These are phyloP conservation scores for Sphaceloma murrayae DNA, from an alignment of 2,329 filamentous ascomycete genomes.

Conservation along the genomic window DNA sequence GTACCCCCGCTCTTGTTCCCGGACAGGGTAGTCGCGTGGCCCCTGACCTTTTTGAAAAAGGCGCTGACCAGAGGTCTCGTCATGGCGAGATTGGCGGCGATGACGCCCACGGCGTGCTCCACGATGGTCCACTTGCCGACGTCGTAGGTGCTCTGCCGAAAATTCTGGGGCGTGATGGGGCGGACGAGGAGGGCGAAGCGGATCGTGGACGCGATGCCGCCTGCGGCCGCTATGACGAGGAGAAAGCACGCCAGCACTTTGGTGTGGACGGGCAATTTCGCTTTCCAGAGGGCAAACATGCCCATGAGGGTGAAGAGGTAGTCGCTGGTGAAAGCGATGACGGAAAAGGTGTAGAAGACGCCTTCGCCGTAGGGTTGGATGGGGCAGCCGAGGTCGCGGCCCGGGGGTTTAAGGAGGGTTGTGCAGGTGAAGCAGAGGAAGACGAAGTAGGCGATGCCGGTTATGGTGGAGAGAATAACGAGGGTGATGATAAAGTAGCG, in stretches of 20 bases:
- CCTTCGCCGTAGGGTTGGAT: conserved; percentile 14
- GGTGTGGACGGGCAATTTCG: background rate
- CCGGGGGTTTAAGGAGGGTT: conserved; percentile 38
- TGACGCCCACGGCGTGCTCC: conserved; percentile 30
- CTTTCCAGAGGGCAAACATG: conserved; percentile 29
- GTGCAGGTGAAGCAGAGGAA: conserved; percentile 41
- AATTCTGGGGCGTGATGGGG: conserved; percentile 21
- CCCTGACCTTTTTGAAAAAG: background rate
- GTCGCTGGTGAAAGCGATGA: conserved; percentile 30
- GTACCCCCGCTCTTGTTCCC: background rate
- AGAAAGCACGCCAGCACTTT: conserved; percentile 5
- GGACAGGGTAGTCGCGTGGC: background rate
- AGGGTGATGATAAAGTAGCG: conserved; percentile 35
- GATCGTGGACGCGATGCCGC: conserved; percentile 8
- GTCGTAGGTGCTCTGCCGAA: conserved; percentile 22
- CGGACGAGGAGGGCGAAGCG: background rate
- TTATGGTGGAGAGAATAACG: conserved; percentile 34
- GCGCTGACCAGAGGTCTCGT: conserved; percentile 27
- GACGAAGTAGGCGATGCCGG: conserved; percentile 41
- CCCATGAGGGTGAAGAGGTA: conserved; percentile 30
- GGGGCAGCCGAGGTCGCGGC: conserved; percentile 21
- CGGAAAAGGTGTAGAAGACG: conserved; percentile 19
- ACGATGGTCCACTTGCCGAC: conserved; percentile 26
- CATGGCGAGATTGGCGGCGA: conserved; percentile 28
- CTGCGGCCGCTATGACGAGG: background rate